These are phyloP conservation scores for Lachnellula subtilissima DNA, from an alignment of 2,329 filamentous ascomycete species.

Conservation along the genomic window DNA sequence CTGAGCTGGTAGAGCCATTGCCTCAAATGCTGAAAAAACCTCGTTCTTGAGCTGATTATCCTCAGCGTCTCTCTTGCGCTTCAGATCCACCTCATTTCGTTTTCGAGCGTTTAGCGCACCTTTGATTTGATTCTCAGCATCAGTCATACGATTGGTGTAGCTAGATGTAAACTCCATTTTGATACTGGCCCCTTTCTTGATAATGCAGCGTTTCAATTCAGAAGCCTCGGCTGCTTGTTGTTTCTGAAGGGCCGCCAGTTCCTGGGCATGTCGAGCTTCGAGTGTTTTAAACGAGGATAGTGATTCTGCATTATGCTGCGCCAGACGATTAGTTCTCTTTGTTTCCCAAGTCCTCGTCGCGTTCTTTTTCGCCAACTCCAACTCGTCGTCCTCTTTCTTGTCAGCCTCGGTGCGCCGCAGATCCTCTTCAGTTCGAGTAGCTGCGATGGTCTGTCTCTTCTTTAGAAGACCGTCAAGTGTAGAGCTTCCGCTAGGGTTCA, in stretches of 20 bases:
- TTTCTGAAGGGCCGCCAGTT: neutral
- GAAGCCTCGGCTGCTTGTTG: neutral
- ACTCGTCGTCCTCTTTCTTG: neutral
- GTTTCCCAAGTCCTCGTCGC: neutral
- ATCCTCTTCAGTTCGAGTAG: neutral
- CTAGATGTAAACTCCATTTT: neutral
- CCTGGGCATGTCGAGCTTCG: neutral
- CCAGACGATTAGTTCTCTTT: neutral
- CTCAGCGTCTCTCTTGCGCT: neutral
- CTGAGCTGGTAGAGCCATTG: neutral
- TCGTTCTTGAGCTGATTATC: neutral
- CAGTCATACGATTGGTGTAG: neutral
- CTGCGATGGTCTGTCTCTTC: neutral
- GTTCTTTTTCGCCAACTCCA: neutral
- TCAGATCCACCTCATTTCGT: neutral
- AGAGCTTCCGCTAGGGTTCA: neutral
- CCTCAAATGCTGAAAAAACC: neutral
- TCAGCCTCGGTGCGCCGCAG: neutral
- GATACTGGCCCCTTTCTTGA: neutral
- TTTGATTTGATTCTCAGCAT: neutral
- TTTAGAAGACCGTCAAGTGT: neutral
- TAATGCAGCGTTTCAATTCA: neutral
- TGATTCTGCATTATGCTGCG: neutral
- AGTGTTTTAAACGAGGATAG: neutral
- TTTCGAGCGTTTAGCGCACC: neutral